Percentiles rank a stretch among this genome's conserved stretches.
Conservation (phyloP, 306 rosid genomes). For the Boehmeria nivea region DNA sequence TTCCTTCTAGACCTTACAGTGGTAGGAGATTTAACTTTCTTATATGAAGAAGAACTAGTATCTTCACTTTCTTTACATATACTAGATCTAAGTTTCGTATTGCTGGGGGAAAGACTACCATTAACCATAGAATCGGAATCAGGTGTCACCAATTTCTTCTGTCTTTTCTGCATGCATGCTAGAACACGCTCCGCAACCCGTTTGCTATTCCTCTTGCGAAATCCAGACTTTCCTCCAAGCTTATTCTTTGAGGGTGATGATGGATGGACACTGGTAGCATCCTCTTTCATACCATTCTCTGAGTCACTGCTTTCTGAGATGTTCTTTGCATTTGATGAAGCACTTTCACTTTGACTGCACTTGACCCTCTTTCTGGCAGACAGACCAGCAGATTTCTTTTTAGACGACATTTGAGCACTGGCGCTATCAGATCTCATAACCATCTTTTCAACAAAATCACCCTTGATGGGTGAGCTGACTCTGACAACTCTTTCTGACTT, state of each 20-base stretch:
- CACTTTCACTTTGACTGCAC: conserved; percentile 79
- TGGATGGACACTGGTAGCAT: conserved; percentile 39
- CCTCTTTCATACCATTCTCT: conserved; percentile 73
- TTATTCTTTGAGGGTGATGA: conserved; percentile 51
- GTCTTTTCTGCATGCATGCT: conserved; percentile 82
- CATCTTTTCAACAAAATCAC: conserved; percentile 55
- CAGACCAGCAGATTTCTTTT: conserved; percentile 48
- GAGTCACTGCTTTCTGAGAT: conserved; percentile 93
- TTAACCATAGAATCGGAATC: conserved; percentile 82
- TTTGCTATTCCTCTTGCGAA: conserved; percentile 83
- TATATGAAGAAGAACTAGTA: conserved; percentile 35
- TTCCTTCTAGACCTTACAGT: conserved; percentile 43
- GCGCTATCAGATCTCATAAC: conserved; percentile 37
- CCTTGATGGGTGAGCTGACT: conserved; percentile 44
- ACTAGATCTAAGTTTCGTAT: conserved; percentile 40
- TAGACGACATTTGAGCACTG: conserved; percentile 34
- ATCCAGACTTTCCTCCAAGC: conserved; percentile 48
- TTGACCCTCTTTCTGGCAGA: conserved; percentile 56
- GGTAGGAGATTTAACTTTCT: conserved; percentile 32
- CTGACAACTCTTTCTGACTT: conserved; percentile 51
- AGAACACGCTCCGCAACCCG: conserved; percentile 90
- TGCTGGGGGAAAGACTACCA: conserved; percentile 39
- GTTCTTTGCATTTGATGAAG: conserved; percentile 86
- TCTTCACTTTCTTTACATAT: conserved; percentile 38
- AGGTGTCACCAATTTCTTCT: conserved; percentile 65